These are phyloP conservation scores for Aspergillus wentii DNA, from an alignment of 495 filamentous ascomycete genomes.

Conservation along the genomic window DNA sequence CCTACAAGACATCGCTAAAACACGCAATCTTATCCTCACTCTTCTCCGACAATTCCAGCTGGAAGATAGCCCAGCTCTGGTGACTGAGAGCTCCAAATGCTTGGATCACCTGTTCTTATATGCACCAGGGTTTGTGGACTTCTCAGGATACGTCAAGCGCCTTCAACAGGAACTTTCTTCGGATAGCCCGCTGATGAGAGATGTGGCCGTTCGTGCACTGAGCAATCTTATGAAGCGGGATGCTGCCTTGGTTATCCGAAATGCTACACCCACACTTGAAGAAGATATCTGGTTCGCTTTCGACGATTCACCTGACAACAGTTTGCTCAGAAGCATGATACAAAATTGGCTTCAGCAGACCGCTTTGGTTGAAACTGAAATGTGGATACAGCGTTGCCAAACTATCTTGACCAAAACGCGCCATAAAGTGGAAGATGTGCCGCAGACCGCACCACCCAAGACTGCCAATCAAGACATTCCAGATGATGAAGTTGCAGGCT, in stretches of 20 bases:
- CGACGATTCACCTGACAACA: conserved; percentile 68
- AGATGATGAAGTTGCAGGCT: conserved; percentile 95
- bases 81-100: conserved; percentile 74
- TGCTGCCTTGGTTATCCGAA: conserved; percentile 68
- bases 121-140: conserved; percentile 80
- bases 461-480: conserved; percentile 66
- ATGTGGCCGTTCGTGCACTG: conserved; percentile 80
- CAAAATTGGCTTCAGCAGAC: conserved; percentile 90
- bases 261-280: conserved; percentile 72
- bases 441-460: conserved; percentile 42
- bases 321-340: conserved; percentile 75
- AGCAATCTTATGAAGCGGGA: conserved; percentile 94
- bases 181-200: conserved; percentile 57
- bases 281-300: conserved; percentile 89
- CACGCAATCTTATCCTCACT: conserved; percentile 83
- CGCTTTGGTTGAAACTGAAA: conserved; percentile 64
- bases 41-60: conserved; percentile 77
- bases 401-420: conserved; percentile 83
- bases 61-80: conserved; percentile 68
- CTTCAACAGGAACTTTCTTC: conserved; percentile 75
- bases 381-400: conserved; percentile 87
- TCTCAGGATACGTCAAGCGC: conserved; percentile 72
- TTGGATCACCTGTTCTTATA: conserved; percentile 91
- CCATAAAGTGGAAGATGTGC: conserved; percentile 48
- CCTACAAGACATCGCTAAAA: conserved; percentile 88